Conservation (phyloP, 2,329 filamentous ascomycete genomes). For the Aspergillus chevalieri region DNA sequence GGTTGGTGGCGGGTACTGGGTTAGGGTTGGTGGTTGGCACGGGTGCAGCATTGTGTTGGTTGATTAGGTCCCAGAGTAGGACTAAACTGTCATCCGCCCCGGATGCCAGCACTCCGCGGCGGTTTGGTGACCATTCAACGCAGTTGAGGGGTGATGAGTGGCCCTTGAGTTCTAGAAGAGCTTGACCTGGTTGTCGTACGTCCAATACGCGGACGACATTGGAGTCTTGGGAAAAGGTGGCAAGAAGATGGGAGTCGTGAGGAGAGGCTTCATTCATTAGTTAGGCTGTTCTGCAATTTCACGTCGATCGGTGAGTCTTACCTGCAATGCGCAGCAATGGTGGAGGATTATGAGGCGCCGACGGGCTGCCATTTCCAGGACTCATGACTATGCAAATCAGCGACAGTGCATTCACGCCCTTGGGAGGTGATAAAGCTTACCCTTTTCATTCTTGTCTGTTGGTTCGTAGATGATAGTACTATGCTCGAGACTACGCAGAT, state of each 20-base stretch:
- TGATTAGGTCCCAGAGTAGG: conserved; percentile 87
- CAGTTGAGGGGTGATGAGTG: conserved; percentile 82
- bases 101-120: conserved; percentile 81
- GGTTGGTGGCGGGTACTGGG: conserved; percentile 21
- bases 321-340: conserved; percentile 39
- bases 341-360: conserved; percentile 63
- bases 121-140: conserved; percentile 88
- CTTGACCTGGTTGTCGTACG: conserved; percentile 91
- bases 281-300: conserved; percentile 4
- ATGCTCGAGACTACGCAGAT: conserved; percentile 90
- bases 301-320: conserved; percentile 17
- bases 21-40: conserved; percentile 33
- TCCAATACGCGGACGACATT: conserved; percentile 91
- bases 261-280: conserved; percentile 60
- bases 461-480: conserved; percentile 99
- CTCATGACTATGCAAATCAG: conserved; percentile 36
- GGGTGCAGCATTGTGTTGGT: conserved; percentile 50
- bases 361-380: conserved; percentile 59
- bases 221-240: conserved; percentile 94
- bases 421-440: conserved; percentile 41
- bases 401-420: not conserved
- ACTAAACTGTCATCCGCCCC: conserved; percentile 90
- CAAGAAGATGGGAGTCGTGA: conserved; percentile 88
- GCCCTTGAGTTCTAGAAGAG: conserved; percentile 84
- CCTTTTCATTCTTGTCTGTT: conserved; percentile 69